Conservation (phyloP, 179 eudicot species). For the Heliamphora pulchella region DNA sequence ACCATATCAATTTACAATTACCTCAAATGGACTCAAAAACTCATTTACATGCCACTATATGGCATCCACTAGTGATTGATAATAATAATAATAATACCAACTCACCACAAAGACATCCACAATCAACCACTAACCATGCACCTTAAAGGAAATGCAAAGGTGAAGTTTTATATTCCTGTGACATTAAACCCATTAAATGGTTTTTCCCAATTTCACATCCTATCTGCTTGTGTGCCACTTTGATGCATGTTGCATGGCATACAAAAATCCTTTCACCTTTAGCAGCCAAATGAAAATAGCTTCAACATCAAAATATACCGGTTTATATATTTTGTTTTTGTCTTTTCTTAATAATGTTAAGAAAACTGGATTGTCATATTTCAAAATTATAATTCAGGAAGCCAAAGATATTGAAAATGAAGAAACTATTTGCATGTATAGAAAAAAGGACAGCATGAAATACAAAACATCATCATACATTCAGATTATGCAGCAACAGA, state of each 20-base stretch:
- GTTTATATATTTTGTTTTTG: not conserved
- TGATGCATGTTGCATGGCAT: not conserved
- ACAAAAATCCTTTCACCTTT: not conserved
- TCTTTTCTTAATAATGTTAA: not conserved
- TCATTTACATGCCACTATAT: not conserved
- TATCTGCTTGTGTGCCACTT: not conserved
- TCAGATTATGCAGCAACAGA: constrained; percentile 41
- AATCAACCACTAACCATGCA: not conserved
- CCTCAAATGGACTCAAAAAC: not conserved
- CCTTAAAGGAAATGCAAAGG: not conserved
- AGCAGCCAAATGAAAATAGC: not conserved
- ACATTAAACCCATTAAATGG: not conserved
- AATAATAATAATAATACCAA: not conserved
- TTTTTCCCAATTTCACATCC: not conserved
- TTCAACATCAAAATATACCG: not conserved
- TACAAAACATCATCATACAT: constrained; percentile 38
- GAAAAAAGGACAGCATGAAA: not conserved
- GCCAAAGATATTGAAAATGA: not conserved
- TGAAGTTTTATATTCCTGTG: not conserved
- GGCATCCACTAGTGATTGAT: not conserved
- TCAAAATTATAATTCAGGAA: not conserved
- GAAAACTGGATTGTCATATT: not conserved
- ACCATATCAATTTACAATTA: not conserved
- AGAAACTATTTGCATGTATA: too few relatives aligned
- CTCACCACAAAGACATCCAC: not conserved